Conservation (phyloP, 352 stramenopile genomes). For the Phytophthora fragariae region DNA sequence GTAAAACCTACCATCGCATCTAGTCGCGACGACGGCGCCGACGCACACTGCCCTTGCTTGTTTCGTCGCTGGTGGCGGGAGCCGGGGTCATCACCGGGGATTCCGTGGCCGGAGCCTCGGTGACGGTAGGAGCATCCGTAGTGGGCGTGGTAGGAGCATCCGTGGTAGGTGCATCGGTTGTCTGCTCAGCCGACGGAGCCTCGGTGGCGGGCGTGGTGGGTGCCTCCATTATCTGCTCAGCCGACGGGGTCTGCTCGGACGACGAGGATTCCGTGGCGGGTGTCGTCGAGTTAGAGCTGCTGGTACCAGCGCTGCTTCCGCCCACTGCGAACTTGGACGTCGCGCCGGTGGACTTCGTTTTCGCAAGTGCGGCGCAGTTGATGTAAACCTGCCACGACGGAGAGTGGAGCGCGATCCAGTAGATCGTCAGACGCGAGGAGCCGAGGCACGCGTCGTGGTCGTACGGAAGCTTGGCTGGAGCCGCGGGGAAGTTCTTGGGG, state of each 20-base stretch:
- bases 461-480: constrained; percentile 34
- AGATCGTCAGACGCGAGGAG: constrained; percentile 27
- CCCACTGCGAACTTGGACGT: constrained; percentile 38
- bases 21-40: constrained; percentile 36
- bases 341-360: constrained; percentile 32
- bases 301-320: constrained; percentile 9
- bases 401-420: constrained; percentile 43
- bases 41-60: constrained; percentile 33
- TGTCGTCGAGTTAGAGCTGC: constrained; percentile 22
- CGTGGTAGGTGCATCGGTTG: constrained; percentile 11
- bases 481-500: constrained; percentile 30
- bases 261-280: constrained; percentile 30
- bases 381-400: constrained; percentile 44
- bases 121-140: constrained; percentile 16
- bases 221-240: constrained; percentile 11
- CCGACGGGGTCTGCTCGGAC: constrained; percentile 12
- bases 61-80: constrained; percentile 17
- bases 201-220: neutral
- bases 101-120: constrained; percentile 20
- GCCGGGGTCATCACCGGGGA: constrained; percentile 21
- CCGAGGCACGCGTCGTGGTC: constrained; percentile 30
- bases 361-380: constrained; percentile 33
- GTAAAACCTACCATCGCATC: constrained; percentile 14
- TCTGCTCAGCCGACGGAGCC: constrained; percentile 19
- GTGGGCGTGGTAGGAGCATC: constrained; percentile 16